phyloP scores from a whole-genome alignment of 192 early-diverging fungal genomes.

The Coemansia sp. region DNA sequence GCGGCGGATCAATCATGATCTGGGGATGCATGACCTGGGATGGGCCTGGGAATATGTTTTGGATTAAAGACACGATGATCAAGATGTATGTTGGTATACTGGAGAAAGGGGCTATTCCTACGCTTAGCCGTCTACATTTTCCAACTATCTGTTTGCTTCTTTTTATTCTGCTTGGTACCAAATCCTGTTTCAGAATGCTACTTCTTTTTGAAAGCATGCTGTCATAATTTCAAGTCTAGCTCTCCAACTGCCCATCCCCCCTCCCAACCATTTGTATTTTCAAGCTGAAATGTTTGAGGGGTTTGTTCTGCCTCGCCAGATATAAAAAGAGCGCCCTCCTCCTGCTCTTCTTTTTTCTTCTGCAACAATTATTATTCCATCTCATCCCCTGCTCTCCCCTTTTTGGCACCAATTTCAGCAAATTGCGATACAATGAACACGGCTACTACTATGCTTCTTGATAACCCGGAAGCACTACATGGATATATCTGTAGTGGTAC shows the following conservation, averaged over 20 bases:
- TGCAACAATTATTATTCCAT: neutral
- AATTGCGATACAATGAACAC: neutral
- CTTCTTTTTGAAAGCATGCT: too few relatives aligned
- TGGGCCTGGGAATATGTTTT: constrained; percentile 12
- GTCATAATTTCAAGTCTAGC: neutral
- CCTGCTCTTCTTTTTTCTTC: neutral
- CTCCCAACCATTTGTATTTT: neutral
- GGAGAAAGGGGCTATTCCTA: too few relatives aligned
- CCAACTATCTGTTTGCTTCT: too few relatives aligned
- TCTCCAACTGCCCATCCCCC: neutral
- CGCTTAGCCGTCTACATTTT: too few relatives aligned
- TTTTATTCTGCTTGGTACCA: too few relatives aligned
- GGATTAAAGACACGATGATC: too few relatives aligned
- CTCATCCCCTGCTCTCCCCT: neutral
- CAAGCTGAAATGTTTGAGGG: neutral
- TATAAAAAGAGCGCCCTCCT: neutral
- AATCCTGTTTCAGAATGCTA: too few relatives aligned
- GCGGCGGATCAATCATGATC: constrained; percentile 30
- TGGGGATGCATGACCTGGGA: constrained; percentile 29
- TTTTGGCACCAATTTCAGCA: neutral
- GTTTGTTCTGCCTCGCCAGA: neutral
- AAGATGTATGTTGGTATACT: too few relatives aligned
- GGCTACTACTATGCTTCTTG: neutral
- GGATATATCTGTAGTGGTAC: neutral
- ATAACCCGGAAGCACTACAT: neutral